Conservation (phyloP, 2,329 filamentous ascomycete species). For the Ceratocystis ficicola region DNA sequence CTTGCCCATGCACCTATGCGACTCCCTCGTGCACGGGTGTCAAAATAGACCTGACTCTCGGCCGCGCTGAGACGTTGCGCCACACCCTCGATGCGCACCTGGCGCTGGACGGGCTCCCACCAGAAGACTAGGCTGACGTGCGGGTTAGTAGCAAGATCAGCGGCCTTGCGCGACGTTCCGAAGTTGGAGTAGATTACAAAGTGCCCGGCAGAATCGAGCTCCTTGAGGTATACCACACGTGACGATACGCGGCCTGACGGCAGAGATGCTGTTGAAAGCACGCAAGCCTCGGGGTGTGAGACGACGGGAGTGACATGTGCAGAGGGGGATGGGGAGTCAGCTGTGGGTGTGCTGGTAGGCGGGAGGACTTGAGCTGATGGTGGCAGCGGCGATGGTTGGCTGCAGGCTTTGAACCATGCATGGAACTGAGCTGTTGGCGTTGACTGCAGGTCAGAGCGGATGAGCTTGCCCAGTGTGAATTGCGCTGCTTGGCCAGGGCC, state of each 20-base stretch:
- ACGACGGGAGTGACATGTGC: slow-evolving; percentile 40
- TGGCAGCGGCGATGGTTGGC: slow-evolving; percentile 34
- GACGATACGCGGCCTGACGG: slow-evolving; percentile 75
- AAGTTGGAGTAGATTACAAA: slow-evolving; percentile 95
- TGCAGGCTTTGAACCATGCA: slow-evolving; percentile 71
- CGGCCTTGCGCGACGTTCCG: slow-evolving; percentile 58
- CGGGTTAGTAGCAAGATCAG: slow-evolving; percentile 59
- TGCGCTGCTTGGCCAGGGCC: slow-evolving; percentile 57
- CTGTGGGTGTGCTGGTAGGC: slow-evolving; percentile 54
- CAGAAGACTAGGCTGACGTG: slow-evolving; percentile 78
- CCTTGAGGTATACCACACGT: slow-evolving; percentile 88
- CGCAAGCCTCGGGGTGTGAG: slow-evolving; percentile 76
- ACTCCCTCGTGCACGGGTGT: slow-evolving; percentile 62
- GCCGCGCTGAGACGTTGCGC: slow-evolving; percentile 53
- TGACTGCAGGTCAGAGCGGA: slow-evolving; percentile 46
- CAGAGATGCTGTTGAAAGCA: slow-evolving; percentile 69
- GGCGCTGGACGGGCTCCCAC: slow-evolving; percentile 77
- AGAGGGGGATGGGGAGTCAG: slow-evolving; percentile 78
- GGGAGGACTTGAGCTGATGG: slow-evolving; percentile 27
- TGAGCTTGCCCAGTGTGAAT: slow-evolving; percentile 54
- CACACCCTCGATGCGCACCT: slow-evolving; percentile 77
- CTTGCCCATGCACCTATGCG: slow-evolving; percentile 90
- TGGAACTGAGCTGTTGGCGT: slow-evolving; percentile 74
- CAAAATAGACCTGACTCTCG: slow-evolving; percentile 60
- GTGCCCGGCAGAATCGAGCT: slow-evolving; percentile 53